Evolutionary conservation across 495 filamentous ascomycete genomes (phyloP), one percentile per base, ranked within the genome.

Genomic region (Bathelium albidoporum): DNA sequence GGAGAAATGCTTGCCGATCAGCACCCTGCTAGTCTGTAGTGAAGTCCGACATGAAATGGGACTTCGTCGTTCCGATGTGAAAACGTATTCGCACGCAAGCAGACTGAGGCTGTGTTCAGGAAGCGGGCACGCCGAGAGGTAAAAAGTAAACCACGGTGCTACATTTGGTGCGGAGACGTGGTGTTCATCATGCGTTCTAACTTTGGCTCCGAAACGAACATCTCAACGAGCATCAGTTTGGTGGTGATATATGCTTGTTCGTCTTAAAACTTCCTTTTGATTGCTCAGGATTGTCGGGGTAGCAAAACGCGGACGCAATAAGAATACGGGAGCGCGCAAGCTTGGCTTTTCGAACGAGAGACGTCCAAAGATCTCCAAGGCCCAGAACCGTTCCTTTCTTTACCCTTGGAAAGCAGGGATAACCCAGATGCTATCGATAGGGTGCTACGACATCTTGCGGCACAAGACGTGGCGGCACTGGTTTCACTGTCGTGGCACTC

Each of bases 361-460:
- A 29, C 29, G 49, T 55, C 29, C 20, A 55, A 55, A 26, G 49
- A 55, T 29, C 24, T 11, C 29, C 22, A 29, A 55, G 29, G 49
- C 2, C 5, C 5, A 29, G 49, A 55, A 55, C 49, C 22, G 49
- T 55, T 55, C 29, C 49, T 55, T 55, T 55, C 22, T 28, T 55
- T 55, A 28, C 29, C 20, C 49, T 55, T 26, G 49, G 24, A 7
- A 24, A 9, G 49, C 49, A 55, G 49, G 49, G 49, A 28, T 55
- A 24, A 24, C 29, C 16, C 22, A 55, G 49, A 55, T 55, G 49
- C 22, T 55, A 55, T 55, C 49, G 49, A 55, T 55, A 55, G 49
- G 4, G 22, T 29, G 24, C 22, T n/a, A 29, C 24, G 24, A 55
- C 22, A 55, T 26, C 24, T 55, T 55, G 49, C 49, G 49, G 49